Evolutionary conservation across 2,329 filamentous ascomycete genomes (phyloP).

Genomic region (Penicillium sp.): DNA sequence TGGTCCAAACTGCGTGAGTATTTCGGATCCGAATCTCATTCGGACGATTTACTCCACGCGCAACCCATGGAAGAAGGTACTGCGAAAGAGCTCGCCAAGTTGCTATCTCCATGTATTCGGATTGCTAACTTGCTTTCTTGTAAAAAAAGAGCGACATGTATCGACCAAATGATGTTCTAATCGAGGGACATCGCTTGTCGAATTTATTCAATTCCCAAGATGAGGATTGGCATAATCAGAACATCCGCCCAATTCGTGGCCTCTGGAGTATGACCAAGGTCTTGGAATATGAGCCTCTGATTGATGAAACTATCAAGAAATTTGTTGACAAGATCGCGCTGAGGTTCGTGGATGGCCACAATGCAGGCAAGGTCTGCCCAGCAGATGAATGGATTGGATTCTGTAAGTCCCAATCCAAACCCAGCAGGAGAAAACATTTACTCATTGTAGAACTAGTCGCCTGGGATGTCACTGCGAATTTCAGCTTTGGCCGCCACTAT

Average conservation of each 20-base stretch:
- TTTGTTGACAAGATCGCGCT: constrained; percentile 28
- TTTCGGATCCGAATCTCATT: constrained; percentile 45
- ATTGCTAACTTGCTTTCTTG: constrained; percentile 5
- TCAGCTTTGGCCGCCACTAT: constrained; percentile 28
- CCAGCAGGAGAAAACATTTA: neutral
- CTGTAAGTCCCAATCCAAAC: constrained; percentile 14
- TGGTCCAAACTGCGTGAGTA: constrained; percentile 44
- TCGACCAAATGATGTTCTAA: constrained; percentile 30
- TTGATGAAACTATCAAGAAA: constrained; percentile 30
- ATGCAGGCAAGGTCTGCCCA: constrained; percentile 20
- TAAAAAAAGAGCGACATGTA: constrained; percentile 33
- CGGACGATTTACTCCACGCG: constrained; percentile 40
- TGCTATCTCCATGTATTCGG: neutral
- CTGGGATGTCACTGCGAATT: constrained; percentile 29
- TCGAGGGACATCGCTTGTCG: constrained; percentile 29
- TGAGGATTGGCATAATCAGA: constrained; percentile 31
- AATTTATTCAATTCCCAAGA: constrained; percentile 33
- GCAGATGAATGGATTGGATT: constrained; percentile 27
- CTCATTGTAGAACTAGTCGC: constrained; percentile 17
- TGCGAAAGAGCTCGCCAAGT: neutral
- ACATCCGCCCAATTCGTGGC: constrained; percentile 28
- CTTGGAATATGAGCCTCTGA: constrained; percentile 30
- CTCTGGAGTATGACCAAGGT: constrained; percentile 34
- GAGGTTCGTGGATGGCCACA: constrained; percentile 25
- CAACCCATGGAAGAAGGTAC: constrained; percentile 27